Percentiles rank a stretch among this genome's conserved stretches.
These are phyloP conservation scores for Mrakiaceae sp. DNA, from an alignment of 1,284 basidiomycete species.

Conservation along the genomic window DNA sequence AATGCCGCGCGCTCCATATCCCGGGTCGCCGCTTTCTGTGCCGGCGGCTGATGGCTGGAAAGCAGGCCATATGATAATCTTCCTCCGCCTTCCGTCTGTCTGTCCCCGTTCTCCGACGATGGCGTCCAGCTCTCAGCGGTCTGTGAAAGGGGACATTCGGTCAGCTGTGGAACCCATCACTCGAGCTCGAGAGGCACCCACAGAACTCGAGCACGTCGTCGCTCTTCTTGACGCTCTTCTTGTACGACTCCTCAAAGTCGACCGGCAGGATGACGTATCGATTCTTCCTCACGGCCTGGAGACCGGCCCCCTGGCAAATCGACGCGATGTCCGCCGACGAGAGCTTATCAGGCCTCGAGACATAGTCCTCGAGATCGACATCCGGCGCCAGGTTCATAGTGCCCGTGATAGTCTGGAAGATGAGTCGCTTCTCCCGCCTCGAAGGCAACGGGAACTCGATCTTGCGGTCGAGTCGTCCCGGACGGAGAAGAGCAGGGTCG, in stretches of 20 bases:
- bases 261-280: slow-evolving; percentile 92
- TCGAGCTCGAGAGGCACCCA: slow-evolving; percentile 39
- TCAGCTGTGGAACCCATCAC: too few species aligned
- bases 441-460: slow-evolving; percentile 97
- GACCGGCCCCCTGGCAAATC: slow-evolving; percentile 91
- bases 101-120: too few species aligned
- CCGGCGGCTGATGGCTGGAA: too few species aligned
- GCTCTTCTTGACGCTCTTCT: slow-evolving; percentile 74
- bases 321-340: slow-evolving; percentile 93
- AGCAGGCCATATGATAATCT: too few species aligned
- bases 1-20: too few species aligned
- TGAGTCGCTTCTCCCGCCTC: slow-evolving; percentile 86
- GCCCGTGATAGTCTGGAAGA: slow-evolving; percentile 94
- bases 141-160: too few species aligned
- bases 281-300: slow-evolving; percentile 97
- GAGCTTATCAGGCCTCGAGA: slow-evolving; percentile 89
- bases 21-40: too few species aligned
- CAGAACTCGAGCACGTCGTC: slow-evolving; percentile 95
- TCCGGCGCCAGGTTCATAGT: slow-evolving; percentile 99
- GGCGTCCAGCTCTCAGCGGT: too few species aligned
- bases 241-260: slow-evolving; percentile 99
- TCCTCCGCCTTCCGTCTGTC: too few species aligned
- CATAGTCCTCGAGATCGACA: slow-evolving; percentile 98
- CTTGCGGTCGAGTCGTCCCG: slow-evolving; percentile 94
- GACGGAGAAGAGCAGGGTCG: slow-evolving; percentile 91